Evolutionary conservation across 2,329 filamentous ascomycete genomes (phyloP).

Genomic region (Clarireedia hainanense): DNA sequence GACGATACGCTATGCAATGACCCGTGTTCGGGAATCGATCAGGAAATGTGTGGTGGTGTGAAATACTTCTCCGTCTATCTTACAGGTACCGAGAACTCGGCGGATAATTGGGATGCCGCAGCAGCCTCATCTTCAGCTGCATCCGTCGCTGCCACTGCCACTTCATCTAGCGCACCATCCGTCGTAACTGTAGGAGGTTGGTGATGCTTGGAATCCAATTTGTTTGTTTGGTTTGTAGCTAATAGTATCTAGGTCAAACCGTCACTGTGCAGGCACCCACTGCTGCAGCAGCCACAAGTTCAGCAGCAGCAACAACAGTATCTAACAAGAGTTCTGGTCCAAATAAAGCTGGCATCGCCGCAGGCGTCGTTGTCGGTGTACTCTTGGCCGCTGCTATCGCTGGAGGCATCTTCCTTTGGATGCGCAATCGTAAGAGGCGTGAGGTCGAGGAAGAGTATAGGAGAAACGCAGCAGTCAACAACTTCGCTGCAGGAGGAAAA

Average conservation of each 20-base stretch:
- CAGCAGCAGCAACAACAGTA: conserved; percentile 6
- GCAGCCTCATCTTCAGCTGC: conserved; percentile 10
- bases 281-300: conserved; percentile 5
- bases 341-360: conserved; percentile 70
- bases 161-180: conserved; percentile 17
- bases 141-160: conserved; percentile 10
- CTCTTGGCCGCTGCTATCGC: conserved; percentile 57
- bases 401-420: conserved; percentile 64
- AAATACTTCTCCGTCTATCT: conserved; percentile 23
- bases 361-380: conserved; percentile 79
- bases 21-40: conserved; percentile 24
- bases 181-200: conserved; percentile 23
- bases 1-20: conserved; percentile 19
- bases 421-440: conserved; percentile 67
- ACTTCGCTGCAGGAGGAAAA: conserved; percentile 61
- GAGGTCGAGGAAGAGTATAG: conserved; percentile 80
- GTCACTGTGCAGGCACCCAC: conserved; percentile 24
- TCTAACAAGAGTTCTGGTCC: conserved; percentile 7
- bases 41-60: conserved; percentile 25
- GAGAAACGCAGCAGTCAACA: conserved; percentile 69
- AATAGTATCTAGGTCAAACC: conserved; percentile 17
- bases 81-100: conserved; percentile 16
- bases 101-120: conserved; percentile 12
- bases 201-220: neutral
- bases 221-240: neutral